Conservation (phyloP, 2,329 filamentous ascomycete genomes). For the Cladosporium phlei region DNA sequence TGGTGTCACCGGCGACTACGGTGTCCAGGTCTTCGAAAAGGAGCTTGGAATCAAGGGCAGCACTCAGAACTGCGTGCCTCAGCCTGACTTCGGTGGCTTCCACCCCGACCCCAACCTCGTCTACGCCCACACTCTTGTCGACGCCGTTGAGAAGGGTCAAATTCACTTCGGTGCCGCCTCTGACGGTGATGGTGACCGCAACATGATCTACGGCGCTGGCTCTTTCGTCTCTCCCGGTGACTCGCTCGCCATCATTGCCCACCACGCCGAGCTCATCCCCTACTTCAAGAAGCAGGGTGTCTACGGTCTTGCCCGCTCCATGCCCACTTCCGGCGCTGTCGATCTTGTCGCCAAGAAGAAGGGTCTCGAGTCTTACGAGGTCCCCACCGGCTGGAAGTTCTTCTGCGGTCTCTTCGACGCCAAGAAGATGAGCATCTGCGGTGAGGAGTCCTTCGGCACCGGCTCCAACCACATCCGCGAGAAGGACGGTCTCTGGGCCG, state of each 20-base stretch:
- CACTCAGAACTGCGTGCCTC: conserved; percentile 88
- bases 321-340: conserved; percentile 94
- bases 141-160: conserved; percentile 82
- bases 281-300: conserved; percentile 98
- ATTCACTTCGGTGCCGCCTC: conserved; percentile 96
- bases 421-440: conserved; percentile 95
- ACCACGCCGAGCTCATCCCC: conserved; percentile 92
- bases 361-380: conserved; percentile 86
- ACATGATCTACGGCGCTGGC: conserved; percentile 99
- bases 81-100: conserved; percentile 92
- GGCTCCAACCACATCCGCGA: conserved; percentile 98
- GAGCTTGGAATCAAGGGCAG: conserved; percentile 79
- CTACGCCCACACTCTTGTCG: conserved; percentile 91
- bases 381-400: conserved; percentile 98
- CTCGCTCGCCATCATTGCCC: conserved; percentile 94
- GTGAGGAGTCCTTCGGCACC: conserved; percentile 96
- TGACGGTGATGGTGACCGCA: conserved; percentile 95
- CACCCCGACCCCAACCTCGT: conserved; percentile 98
- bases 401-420: conserved; percentile 95
- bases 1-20: conserved; percentile 94
- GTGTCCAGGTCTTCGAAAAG: conserved; percentile 87
- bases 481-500: conserved; percentile 97
- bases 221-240: conserved; percentile 96
- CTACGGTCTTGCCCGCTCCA: conserved; percentile 89
- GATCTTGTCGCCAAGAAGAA: conserved; percentile 95